phyloP scores from a whole-genome alignment of 2,329 filamentous ascomycete species.

The Penicillium sp. region DNA sequence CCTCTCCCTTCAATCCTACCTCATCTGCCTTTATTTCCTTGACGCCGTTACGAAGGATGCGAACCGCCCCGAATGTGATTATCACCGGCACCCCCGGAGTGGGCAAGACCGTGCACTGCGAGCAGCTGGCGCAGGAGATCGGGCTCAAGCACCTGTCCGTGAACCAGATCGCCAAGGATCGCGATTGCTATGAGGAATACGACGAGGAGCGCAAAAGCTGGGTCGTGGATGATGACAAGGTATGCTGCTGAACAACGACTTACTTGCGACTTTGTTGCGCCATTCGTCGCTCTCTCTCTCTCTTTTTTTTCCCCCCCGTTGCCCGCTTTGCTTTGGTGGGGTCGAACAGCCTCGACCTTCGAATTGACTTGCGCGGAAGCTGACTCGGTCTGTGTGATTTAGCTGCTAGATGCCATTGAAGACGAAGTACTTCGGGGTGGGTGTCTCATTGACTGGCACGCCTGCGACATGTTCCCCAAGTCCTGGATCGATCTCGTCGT shows the following conservation, averaged over 20 bases:
- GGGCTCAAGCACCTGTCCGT: conserved; percentile 80
- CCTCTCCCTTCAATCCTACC: not conserved
- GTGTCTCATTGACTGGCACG: conserved; percentile 95
- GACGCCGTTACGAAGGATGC: conserved; percentile 30
- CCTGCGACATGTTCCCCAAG: conserved; percentile 89
- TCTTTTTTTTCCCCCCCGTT: conserved; percentile 1
- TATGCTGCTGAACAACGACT: conserved; percentile 36
- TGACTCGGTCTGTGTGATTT: not conserved
- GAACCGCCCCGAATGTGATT: conserved; percentile 74
- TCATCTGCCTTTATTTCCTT: not conserved
- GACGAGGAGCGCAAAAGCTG: conserved; percentile 82
- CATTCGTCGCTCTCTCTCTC: not conserved
- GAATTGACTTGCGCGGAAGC: not conserved
- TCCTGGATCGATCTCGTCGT: conserved; percentile 95
- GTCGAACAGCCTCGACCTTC: not conserved
- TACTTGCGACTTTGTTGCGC: not conserved
- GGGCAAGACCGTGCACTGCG: conserved; percentile 91
- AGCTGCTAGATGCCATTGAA: conserved; percentile 84
- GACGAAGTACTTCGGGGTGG: conserved; percentile 75
- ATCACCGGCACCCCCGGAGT: conserved; percentile 94
- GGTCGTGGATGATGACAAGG: conserved; percentile 97
- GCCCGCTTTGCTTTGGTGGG: not conserved
- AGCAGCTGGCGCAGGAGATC: conserved; percentile 71
- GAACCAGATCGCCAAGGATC: conserved; percentile 88
- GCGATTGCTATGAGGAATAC: conserved; percentile 80